Base-by-base conservation (phyloP, 2,329 filamentous ascomycete species). In the Ascochyta fabae region DNA sequence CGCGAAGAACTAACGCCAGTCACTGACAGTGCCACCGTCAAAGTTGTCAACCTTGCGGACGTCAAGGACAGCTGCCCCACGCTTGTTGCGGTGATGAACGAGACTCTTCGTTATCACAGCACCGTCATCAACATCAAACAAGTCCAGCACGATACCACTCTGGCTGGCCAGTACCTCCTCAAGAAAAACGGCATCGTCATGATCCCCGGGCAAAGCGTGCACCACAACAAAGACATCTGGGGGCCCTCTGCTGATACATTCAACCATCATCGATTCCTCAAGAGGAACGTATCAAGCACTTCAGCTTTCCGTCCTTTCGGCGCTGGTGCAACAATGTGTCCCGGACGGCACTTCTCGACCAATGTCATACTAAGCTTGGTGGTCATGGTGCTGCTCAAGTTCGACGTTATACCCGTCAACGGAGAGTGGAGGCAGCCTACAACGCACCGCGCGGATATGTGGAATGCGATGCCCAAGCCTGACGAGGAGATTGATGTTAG, bases 71-170 rank as follows among this genome's bases (percentile, higher is more conserved):
- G 49, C 2, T 80, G 77, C 56, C 75, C 76, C 2, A 67, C 78
- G 0, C 56, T 82, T 4, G 54, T 75, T 3, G 79, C 78, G 6
- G 71, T 73, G 3, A 74, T 77, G 36, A 73, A 80, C 44, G 79
- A 81, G 57, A 72, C 72, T 2, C 69, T 81, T 8, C 75, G 80
- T 3, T 68, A 70, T 43, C 66, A 72, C 40, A 73, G 72, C 23
- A 75, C 75, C 26, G 76, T 76, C 3, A 71, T 73, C 33, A 78
- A 75, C 36, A 61, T 68, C 40, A 72, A 77, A 15, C 54, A 72
- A 39, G 75, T 78, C 3, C 67, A 71, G 44, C 59, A 77, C 29
- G 76, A 79, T 43, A 71, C 67, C 1, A 48, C 70, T 3, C 64
- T 79, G 1, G 54, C 57, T 9, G 54, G 65, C 12, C 52, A 66